Conservation (phyloP, 2,329 filamentous ascomycete species). For the Helminthosporium solani region DNA sequence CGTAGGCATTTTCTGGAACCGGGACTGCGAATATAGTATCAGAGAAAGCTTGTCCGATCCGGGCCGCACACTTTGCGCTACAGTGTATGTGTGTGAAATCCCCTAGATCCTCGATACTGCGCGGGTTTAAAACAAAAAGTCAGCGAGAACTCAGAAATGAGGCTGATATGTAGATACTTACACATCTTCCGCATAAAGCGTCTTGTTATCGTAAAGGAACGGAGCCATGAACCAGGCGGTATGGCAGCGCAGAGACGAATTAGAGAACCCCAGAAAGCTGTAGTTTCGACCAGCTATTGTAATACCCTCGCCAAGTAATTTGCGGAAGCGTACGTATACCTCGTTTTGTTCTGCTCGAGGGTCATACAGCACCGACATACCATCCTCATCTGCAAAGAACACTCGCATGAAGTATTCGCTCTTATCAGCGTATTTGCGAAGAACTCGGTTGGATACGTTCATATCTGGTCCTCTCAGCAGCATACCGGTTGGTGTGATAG, state of each 20-base stretch:
- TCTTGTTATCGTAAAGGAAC: conserved; percentile 14
- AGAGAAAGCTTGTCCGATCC: conserved; percentile 71
- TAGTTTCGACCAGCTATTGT: conserved; percentile 28
- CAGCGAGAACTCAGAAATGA: too few relatives aligned
- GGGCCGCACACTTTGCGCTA: conserved; percentile 60
- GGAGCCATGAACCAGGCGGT: conserved; percentile 38
- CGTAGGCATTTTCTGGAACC: conserved; percentile 51
- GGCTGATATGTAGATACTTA: neutral
- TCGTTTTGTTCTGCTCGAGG: conserved; percentile 32
- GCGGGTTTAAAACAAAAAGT: neutral
- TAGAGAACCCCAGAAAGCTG: conserved; percentile 37
- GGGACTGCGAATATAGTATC: conserved; percentile 71
- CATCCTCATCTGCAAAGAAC: conserved; percentile 73
- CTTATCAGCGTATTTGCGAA: conserved; percentile 26
- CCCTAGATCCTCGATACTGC: conserved; percentile 26
- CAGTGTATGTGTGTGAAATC: conserved; percentile 51
- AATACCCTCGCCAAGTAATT: conserved; percentile 60
- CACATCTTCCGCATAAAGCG: neutral
- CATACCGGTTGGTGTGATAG: conserved; percentile 43
- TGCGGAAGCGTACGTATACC: conserved; percentile 55
- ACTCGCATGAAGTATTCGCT: conserved; percentile 54
- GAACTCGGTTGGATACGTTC: conserved; percentile 56
- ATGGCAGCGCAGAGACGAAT: conserved; percentile 33
- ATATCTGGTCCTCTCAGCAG: conserved; percentile 51
- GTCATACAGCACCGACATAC: conserved; percentile 62